Evolutionary conservation across 106 monocot genomes (phyloP).

Genomic region (Cymbidium sinense): DNA sequence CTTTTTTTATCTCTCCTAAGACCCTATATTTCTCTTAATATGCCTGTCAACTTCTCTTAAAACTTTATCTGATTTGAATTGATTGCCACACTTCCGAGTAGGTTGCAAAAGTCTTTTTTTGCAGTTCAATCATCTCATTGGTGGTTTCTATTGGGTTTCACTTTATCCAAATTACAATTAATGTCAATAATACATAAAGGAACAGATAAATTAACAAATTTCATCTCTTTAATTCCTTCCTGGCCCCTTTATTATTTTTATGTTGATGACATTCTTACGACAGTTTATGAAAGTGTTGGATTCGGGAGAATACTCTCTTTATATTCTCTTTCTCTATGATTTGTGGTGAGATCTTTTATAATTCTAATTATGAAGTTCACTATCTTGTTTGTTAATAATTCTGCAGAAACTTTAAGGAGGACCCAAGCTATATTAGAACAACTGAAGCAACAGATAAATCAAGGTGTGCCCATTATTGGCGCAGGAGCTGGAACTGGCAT

Average conservation of each 20-base stretch:
- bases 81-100: no score
- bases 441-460: slow-evolving; percentile 62
- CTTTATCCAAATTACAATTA: no score
- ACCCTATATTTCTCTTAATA: no score
- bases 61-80: no score
- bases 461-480: slow-evolving; percentile 70
- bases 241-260: neutral
- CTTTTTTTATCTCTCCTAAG: no score
- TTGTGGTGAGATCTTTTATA: neutral
- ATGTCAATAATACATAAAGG: no score
- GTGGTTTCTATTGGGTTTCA: no score
- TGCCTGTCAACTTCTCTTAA: no score
- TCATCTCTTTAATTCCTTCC: neutral
- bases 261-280: neutral
- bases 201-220: no score
- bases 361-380: neutral
- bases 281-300: neutral
- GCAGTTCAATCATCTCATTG: no score
- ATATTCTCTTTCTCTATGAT: no score
- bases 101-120: no score
- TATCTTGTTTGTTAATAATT: neutral
- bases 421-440: slow-evolving; percentile 44
- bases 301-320: neutral
- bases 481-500: slow-evolving; percentile 97
- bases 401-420: slow-evolving; percentile 63